Evolutionary conservation across 805 yeast genomes (phyloP).

Genomic region (Wickerhamomyces bovis): DNA sequence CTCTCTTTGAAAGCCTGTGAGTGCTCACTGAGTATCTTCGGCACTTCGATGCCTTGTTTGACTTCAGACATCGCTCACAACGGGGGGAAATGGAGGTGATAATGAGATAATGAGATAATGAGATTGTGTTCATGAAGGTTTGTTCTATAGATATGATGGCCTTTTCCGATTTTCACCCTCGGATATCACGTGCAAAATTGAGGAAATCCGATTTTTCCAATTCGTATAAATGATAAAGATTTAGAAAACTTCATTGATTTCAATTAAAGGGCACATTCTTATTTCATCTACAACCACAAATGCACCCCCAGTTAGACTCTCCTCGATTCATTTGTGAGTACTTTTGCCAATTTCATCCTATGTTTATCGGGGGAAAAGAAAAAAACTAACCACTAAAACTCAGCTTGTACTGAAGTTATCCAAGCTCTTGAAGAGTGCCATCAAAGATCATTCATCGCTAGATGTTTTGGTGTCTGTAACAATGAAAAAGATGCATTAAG

Average conservation of each 20-base stretch:
- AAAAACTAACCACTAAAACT: slow-evolving; percentile 1
- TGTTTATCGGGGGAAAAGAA: too few relatives aligned
- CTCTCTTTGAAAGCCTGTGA: slow-evolving; percentile 30
- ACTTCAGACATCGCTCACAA: slow-evolving; percentile 5
- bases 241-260: not conserved
- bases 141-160: too few relatives aligned
- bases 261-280: too few relatives aligned
- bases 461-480: slow-evolving; percentile 80
- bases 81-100: not conserved
- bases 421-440: slow-evolving; percentile 90
- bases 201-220: too few relatives aligned
- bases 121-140: too few relatives aligned
- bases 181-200: not conserved
- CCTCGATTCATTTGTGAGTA: slow-evolving; percentile 40
- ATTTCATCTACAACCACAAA: slow-evolving; percentile 11
- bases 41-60: slow-evolving; percentile 4
- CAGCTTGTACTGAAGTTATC: slow-evolving; percentile 74
- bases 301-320: slow-evolving; percentile 52
- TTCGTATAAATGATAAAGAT: not conserved
- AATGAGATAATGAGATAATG: too few relatives aligned
- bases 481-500: slow-evolving; percentile 73
- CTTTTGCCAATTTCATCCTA: too few relatives aligned
- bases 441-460: slow-evolving; percentile 54
- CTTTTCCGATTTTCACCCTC: not conserved
- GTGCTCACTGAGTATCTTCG: slow-evolving; percentile 12